Base-by-base conservation (phyloP, 2,329 filamentous ascomycete species). In the Fusarium chlamydosporum region DNA sequence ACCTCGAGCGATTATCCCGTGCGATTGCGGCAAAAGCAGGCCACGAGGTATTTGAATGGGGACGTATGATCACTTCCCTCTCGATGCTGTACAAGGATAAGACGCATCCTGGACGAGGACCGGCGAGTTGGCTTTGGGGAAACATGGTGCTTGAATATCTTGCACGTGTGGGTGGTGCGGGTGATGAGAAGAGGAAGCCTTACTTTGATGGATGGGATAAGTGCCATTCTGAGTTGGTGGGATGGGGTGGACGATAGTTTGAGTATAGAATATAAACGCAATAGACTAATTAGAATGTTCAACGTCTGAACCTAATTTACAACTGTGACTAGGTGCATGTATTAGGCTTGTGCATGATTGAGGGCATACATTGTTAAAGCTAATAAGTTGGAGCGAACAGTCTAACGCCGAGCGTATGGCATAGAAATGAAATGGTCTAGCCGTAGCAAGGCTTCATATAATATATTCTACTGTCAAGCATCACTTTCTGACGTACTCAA, bases 81-180 rank as follows among this genome's bases (percentile, higher is more conserved):
- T 65, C 67, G 13, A 70, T 70, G 67, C 48, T 70, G 45, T 70
- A 70, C 43, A 70, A 70, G 45, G 67, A 70, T n/a, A 50, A 68
- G 59, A 70, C 67, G 26, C 67, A 70, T 8, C 61, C 67, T 1
- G 68, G 67, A 9, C 67, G 50, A 33, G 68, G 68, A 2, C 59
- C 67, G 7, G 68, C 67, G n/a, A 70, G 68, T 48, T 70, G 68
- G 68, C 67, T 70, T 15, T 70, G 68, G 68, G 68, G 64, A 0
- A 67, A 71, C 7, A 70, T 70, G 68, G 53, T 70, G 15, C 64
- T 70, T 4, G 68, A 70, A 43, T 70, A 70, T 23, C 67, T 70
- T 11, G 68, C 68, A 7, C 48, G 68, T 4, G 42, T 50, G 6
- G 68, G 64, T 2, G 64, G 34, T 2, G 52, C 41, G 20, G 48